Conservation (phyloP, 2,329 filamentous ascomycete species). For the Alternaria incomplexa region DNA sequence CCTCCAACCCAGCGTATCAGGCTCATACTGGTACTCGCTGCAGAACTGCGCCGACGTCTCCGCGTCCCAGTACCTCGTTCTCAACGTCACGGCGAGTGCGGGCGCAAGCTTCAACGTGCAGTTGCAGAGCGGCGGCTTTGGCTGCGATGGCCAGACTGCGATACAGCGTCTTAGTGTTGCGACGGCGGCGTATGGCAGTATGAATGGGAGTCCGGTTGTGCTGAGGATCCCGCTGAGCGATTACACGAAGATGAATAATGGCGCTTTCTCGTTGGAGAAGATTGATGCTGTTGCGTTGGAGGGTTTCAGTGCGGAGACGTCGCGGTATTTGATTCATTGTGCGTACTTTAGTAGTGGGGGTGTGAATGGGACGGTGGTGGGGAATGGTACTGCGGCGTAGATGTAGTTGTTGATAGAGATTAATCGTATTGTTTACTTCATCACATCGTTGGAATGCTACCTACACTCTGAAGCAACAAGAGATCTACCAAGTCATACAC, state of each 20-base stretch:
- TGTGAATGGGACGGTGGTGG: background rate
- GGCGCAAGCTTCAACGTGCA: conserved; percentile 11
- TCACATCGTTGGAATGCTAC: background rate
- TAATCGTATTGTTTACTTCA: background rate
- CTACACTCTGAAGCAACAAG: background rate
- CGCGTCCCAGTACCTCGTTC: background rate
- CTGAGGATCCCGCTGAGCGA: conserved; percentile 4
- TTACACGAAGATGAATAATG: conserved; percentile 1
- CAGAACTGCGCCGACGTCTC: conserved; percentile 9
- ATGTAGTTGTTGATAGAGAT: background rate
- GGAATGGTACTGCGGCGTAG: background rate
- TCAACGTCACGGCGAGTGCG: conserved; percentile 6
- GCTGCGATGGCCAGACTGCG: background rate
- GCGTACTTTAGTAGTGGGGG: conserved; percentile 5
- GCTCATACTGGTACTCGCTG: conserved; percentile 14
- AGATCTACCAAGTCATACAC: rapidly evolving
- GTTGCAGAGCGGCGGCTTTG: conserved; percentile 4
- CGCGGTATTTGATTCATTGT: conserved; percentile 5
- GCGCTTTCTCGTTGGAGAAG: background rate
- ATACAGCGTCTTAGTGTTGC: conserved; percentile 7
- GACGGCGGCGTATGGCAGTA: background rate
- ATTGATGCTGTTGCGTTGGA: conserved; percentile 11
- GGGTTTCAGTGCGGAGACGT: conserved; percentile 1
- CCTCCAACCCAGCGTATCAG: conserved; percentile 3
- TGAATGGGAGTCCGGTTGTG: conserved; percentile 3